Evolutionary conservation across 331 rosid genomes (phyloP), one percentile per base, ranked within the genome.

Genomic region (Pyracantha coccinea): DNA sequence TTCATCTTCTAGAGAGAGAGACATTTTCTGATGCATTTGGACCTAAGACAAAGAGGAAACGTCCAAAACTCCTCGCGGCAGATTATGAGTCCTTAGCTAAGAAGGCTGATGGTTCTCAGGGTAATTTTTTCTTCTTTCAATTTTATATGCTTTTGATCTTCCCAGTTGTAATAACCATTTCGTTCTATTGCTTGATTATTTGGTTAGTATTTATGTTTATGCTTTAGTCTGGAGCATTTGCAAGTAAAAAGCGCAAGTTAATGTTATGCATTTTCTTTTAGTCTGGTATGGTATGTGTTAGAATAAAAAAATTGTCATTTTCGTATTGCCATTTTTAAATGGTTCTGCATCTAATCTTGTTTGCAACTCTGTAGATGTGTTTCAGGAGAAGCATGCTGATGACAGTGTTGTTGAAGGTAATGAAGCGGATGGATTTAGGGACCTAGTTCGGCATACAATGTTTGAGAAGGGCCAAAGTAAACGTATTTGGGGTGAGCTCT

Each of bases 401-500:
- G 75, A 64, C 75, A 80, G 7, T 23, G 71, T 88, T 61, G 77
- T 77, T 29, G 96, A 87, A 77, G 93, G 74, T 72, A 23, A 65
- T 66, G 97, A 86, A 81, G 96, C 41, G 21, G 99, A 86, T 74
- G 99, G 93, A 71, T 80, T 92, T 77, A 85, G 96, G 81, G 97
- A 88, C 83, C 83, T 94, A 45, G 96, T 89, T 73, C 89, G 99
- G 41, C 99, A 94, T 83, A 90, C 75, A 50, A 94, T 94, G 99
- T 94, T 94, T 75, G 99, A 94, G 31, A 94, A 94, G 84, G 99
- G 99, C 75, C 99, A 94, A 78, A 94, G 99, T 87, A 94, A 94
- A 83, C 97, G 97, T 28, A 94, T 94, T 65, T 94, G 99, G 99
- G 97, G 97, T n/a, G 99, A 94, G 82, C 97, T 94, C 54, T 94